phyloP scores from a whole-genome alignment of 2,329 filamentous ascomycete genomes.

The Xylariaceae sp. region DNA sequence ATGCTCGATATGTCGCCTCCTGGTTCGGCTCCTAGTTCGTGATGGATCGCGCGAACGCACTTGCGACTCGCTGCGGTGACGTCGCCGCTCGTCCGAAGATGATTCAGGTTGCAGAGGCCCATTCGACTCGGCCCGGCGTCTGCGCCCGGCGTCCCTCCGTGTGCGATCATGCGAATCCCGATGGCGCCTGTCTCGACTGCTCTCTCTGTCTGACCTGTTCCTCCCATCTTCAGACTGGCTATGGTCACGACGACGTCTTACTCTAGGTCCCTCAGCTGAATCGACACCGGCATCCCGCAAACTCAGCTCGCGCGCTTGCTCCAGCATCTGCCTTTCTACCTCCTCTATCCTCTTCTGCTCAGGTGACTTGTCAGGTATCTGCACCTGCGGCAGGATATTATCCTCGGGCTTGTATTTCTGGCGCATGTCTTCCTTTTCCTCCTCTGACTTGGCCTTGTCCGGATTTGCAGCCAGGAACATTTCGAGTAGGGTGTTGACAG shows the following conservation, averaged over 20 bases:
- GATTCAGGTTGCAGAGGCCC: conserved; percentile 45
- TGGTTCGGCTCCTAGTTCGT: conserved; percentile 30
- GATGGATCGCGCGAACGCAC: conserved; percentile 44
- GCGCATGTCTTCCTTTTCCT: conserved; percentile 77
- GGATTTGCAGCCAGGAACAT: conserved; percentile 85
- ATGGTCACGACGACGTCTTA: conserved; percentile 32
- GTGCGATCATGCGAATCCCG: conserved; percentile 30
- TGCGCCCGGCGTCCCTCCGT: conserved; percentile 36
- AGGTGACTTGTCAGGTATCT: conserved; percentile 51
- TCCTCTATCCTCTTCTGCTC: conserved; percentile 61
- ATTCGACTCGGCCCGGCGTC: conserved; percentile 36
- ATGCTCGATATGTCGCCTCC: conserved; percentile 73
- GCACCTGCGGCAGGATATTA: conserved; percentile 70
- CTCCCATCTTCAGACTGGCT: conserved; percentile 35
- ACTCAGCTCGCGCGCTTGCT: conserved; percentile 74
- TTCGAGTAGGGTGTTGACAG: conserved; percentile 84
- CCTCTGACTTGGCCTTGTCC: conserved; percentile 66
- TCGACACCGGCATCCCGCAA: conserved; percentile 66
- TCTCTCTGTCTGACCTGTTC: conserved; percentile 40
- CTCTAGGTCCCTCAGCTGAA: conserved; percentile 32
- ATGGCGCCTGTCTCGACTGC: conserved; percentile 32
- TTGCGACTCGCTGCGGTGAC: conserved; percentile 49
- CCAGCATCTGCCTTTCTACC: conserved; percentile 70
- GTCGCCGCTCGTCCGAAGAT: conserved; percentile 41
- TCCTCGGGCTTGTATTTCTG: conserved; percentile 81